Base-by-base conservation (phyloP, 176 grass and related monocot species). In the Oryza nivara region DNA sequence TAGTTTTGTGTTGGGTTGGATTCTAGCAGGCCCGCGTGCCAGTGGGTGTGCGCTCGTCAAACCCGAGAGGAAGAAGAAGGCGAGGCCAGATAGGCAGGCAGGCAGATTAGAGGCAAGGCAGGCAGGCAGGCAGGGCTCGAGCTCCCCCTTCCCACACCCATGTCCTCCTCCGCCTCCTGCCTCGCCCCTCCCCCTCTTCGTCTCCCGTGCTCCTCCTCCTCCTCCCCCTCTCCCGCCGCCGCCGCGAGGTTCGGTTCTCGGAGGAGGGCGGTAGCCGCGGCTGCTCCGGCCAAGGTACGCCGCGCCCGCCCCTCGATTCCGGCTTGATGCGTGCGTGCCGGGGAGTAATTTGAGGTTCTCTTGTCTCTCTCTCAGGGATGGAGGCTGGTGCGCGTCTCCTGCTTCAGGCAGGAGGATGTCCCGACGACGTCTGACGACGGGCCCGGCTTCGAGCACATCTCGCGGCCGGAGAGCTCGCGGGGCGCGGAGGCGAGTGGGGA, bases 111-210 rank as follows among this genome's bases (percentile, higher is more conserved):
- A 64, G 30, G 14, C 76, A 47, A 32, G 30, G 30, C 30, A 28
- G 25, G 45, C 45, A 51, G 48, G 47, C 47, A 49, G 47, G 47
- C 47, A 15, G 48, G 51, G 30, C 36, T 26, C 12, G 30, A 23
- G 58, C 8, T 63, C 14, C 64, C 32, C 65, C 45, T 34, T 41
- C 28, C 61, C 26, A 40, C 58, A 52, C 44, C 82, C 65, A 85
- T 85, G 83, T 85, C 83, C 51, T 85, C 83, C 67, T 64, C 66
- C 25, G 23, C 83, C 83, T 71, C 67, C 49, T 85, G 67, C 83
- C 67, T 78, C 83, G 68, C 40, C 25, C 67, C 75, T 78, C 36
- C 51, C 12, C 6, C 66, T 61, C 67, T 66, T 16, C 67, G 49
- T 14, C 51, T 61, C 48, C 83, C 58, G 9, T 63, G 60, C 60